phyloP scores from a whole-genome alignment of 2,329 filamentous ascomycete species.

The Penicillium concentricum region DNA sequence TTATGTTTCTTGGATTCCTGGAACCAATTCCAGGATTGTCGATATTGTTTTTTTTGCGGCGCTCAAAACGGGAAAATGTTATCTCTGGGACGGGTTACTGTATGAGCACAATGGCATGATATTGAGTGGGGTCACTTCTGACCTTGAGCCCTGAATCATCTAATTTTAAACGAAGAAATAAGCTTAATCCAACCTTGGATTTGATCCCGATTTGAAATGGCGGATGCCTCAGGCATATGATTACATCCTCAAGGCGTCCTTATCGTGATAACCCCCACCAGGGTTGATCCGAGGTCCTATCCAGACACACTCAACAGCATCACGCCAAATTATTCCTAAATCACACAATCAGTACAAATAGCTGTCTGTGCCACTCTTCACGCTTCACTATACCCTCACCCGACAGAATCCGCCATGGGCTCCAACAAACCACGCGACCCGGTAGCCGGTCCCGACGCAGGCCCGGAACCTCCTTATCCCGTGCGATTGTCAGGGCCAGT shows the following conservation, averaged over 20 bases:
- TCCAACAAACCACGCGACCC: conserved; percentile 60
- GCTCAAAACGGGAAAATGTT: conserved; percentile 25
- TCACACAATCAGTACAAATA: not conserved
- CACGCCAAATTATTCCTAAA: not conserved
- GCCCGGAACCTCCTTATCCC: conserved; percentile 77
- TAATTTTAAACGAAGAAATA: not conserved
- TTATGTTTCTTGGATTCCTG: conserved; percentile 7
- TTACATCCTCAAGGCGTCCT: not conserved
- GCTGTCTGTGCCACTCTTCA: not conserved
- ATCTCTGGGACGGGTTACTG: conserved; percentile 20
- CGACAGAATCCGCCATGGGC: conserved; percentile 36
- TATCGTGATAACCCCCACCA: conserved; percentile 17
- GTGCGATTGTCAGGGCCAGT: conserved; percentile 81
- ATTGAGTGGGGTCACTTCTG: conserved; percentile 10
- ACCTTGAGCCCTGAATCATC: not conserved
- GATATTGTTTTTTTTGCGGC: conserved; percentile 19
- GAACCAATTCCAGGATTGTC: conserved; percentile 8
- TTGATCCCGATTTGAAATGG: not conserved
- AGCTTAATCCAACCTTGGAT: conserved; percentile 1
- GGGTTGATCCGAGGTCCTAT: not conserved
- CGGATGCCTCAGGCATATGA: not conserved
- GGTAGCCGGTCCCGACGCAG: conserved; percentile 70
- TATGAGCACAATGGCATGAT: conserved; percentile 24
- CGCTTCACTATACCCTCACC: not conserved
- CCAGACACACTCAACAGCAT: not conserved